Evolutionary conservation across 257 asterid genomes (phyloP), one percentile per base, ranked within the genome.

Genomic region (Ajuga chamaepitys): DNA sequence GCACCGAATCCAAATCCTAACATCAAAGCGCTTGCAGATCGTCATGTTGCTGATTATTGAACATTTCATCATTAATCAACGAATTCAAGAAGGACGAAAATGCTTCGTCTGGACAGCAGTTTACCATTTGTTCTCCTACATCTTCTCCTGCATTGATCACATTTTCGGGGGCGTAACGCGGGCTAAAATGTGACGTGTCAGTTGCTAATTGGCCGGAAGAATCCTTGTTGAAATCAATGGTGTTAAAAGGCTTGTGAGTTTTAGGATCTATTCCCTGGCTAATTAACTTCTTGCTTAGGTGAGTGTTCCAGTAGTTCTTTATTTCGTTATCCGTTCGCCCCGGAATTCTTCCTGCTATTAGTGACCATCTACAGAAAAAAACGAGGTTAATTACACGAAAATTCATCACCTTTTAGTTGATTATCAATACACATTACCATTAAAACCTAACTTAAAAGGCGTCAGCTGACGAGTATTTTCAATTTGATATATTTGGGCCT

Each of bases 301-400:
- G 88, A 16, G 88, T 87, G 74, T 87, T 87, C 88, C 95, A 88
- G 25, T 85, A 88, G 51, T 88, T 88, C 62, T 88, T 83, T 34
- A 88, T 85, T 73, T 88, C 91, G 35, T 85, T 85, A 52, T 88
- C 91, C 0, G 95, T 85, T 2, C 93, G 74, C 8, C 95, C 88
- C 0, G 93, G 95, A 47, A 88, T 85, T 68, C 94, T 81, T 52
- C 95, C 92, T 0, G 96, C 95, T 77, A 88, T 88, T 70, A 88
- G 54, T 0, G 92, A 88, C 96, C 95, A 88, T 70, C 96, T 86
- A 30, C 20, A 70, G n/a, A n/a, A n/a, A n/a, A n/a, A n/a, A n/a
- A n/a, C n/a, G n/a, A n/a, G n/a, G n/a, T n/a, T n/a, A n/a, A n/a
- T n/a, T n/a, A 14, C 18, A 5, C 30, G 16, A 16, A 51, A 9